Evolutionary conservation across 495 filamentous ascomycete species (phyloP).

Genomic region (Echria macrotheca): DNA sequence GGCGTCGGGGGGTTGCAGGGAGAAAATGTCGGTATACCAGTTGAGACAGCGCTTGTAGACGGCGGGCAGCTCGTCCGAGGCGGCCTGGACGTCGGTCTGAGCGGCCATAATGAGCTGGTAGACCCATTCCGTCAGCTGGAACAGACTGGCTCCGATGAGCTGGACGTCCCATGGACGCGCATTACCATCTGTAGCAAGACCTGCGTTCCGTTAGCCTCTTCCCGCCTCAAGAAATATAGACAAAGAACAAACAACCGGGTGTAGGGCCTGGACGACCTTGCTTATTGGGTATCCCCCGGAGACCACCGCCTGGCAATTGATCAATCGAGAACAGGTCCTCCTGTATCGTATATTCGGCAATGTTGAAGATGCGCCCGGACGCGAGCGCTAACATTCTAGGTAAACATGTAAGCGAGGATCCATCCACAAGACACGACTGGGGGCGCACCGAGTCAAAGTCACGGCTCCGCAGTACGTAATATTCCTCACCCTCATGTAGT

Average conservation of each 20-base stretch:
- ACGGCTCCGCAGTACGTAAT: conserved; percentile 6
- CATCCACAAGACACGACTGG: too few species aligned
- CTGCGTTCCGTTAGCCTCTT: too few species aligned
- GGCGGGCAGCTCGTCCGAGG: neutral
- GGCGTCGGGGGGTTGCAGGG: neutral
- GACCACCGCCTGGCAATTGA: neutral
- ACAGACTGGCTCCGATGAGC: neutral
- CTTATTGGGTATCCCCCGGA: too few species aligned
- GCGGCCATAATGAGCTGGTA: conserved; percentile 1
- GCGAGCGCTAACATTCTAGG: neutral
- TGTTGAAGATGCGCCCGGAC: neutral
- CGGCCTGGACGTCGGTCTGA: neutral
- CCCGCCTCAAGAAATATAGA: too few species aligned
- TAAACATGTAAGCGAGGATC: too few species aligned
- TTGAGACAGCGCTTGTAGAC: conserved; percentile 1
- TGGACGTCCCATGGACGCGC: neutral
- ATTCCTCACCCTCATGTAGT: neutral
- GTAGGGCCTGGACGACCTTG: too few species aligned
- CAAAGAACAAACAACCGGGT: too few species aligned
- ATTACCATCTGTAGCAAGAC: too few species aligned
- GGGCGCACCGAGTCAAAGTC: conserved; percentile 4
- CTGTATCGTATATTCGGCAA: neutral
- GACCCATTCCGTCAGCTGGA: conserved; percentile 8
- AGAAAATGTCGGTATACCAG: conserved; percentile 8
- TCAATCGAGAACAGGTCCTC: conserved; percentile 1